These are phyloP conservation scores for Mycena metata DNA, from an alignment of 768 basidiomycete species.

Conservation along the genomic window DNA sequence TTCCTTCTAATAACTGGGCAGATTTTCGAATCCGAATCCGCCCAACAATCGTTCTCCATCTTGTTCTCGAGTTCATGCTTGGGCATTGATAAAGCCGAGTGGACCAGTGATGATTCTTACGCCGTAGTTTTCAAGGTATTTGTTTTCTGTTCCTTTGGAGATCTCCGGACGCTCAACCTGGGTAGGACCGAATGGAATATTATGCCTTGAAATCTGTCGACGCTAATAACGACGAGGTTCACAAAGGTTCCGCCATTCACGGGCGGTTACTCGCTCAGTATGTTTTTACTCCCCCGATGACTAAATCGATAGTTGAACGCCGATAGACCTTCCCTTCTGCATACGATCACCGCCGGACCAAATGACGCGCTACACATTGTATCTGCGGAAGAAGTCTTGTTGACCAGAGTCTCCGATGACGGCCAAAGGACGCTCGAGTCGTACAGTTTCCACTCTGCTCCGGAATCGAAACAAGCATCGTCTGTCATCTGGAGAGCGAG, in stretches of 20 bases:
- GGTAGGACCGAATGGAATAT: constrained; percentile 57
- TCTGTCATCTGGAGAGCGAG: constrained; percentile 23
- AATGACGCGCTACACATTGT: constrained; percentile 44
- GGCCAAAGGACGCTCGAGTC: constrained; percentile 35
- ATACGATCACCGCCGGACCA: constrained; percentile 40
- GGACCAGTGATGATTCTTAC: constrained; percentile 57
- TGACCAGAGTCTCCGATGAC: constrained; percentile 34
- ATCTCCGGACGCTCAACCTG: background rate
- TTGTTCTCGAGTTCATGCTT: constrained; percentile 46
- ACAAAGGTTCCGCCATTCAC: background rate
- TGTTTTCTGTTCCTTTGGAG: background rate
- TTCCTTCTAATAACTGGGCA: constrained; percentile 33
- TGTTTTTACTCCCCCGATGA: background rate
- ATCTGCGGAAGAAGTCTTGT: constrained; percentile 40
- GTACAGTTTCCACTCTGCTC: constrained; percentile 4
- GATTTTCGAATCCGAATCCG: constrained; percentile 59
- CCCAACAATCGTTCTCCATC: constrained; percentile 43
- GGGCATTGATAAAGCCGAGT: constrained; percentile 50
- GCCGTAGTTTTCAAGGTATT: constrained; percentile 56
- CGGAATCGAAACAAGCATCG: constrained; percentile 6
- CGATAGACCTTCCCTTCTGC: constrained; percentile 33
- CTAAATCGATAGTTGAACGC: constrained; percentile 1
- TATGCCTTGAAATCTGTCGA: constrained; percentile 52
- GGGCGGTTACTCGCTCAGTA: constrained; percentile 28
- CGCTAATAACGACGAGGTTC: constrained; percentile 49